Evolutionary conservation across 345 rosid species (phyloP), one percentile per base, ranked within the genome.

Genomic region (Citrus hindsii): DNA sequence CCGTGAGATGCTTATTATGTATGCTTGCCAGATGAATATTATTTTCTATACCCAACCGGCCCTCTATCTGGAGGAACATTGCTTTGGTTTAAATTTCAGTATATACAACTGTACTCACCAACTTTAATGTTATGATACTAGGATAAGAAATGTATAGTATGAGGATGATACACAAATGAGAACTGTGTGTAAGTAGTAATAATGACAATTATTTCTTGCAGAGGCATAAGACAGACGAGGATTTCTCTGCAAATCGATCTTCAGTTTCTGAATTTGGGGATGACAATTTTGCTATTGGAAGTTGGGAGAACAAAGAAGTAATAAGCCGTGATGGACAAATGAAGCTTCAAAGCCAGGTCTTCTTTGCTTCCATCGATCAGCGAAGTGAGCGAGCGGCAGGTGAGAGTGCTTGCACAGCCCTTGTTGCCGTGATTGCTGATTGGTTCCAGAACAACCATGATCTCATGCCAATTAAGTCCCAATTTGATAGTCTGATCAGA

Each of bases 311-410:
- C 18, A 94, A 87, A 85, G 97, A 93, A 76, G 83, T 96, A 37
- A 74, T 69, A 77, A 92, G 98, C 84, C 97, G 99, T 71, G 98
- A 96, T 82, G 98, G 97, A 74, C 83, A 85, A 61, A 87, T 96
- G 97, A 96, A 90, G 84, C 97, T 96, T 82, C 85, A 85, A 66
- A 84, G 95, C 6, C 80, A 71, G 71, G 93, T 91, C 4, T 96
- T 96, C 84, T 92, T 89, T 71, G 99, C 97, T 78, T 96, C 98
- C 48, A 96, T 96, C 30, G 98, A 96, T 81, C 99, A 96, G 85
- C 90, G 98, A 65, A 93, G 94, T 55, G 97, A 92, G 87, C 87
- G 83, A 73, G 98, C 99, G 10, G 99, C 94, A 16, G 98, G 99
- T 40, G 98, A 93, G 83, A 91, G 99, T 64, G 99, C 99, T 1